Evolutionary conservation across 2,329 filamentous ascomycete genomes (phyloP).

Genomic region (Fusarium chuoi): DNA sequence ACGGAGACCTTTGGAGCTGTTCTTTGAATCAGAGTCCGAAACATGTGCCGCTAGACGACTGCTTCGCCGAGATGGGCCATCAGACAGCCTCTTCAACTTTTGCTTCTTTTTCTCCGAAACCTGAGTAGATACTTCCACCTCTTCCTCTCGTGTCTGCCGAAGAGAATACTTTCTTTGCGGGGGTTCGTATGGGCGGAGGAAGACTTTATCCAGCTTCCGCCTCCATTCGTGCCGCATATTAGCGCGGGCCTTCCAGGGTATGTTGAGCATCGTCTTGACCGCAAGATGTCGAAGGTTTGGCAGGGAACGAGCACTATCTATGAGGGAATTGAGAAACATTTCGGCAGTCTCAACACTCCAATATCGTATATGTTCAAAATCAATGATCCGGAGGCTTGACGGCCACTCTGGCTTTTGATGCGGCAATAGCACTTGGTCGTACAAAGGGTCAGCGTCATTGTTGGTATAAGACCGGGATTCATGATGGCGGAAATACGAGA

Average conservation of each 20-base stretch:
- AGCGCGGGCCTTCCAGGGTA: constrained; percentile 84
- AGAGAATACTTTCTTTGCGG: constrained; percentile 49
- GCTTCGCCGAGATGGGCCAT: constrained; percentile 51
- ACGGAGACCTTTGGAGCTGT: constrained; percentile 33
- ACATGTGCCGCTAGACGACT: constrained; percentile 48
- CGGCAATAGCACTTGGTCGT: constrained; percentile 72
- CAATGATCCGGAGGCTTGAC: constrained; percentile 72
- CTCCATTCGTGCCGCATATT: constrained; percentile 84
- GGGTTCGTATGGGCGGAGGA: constrained; percentile 61
- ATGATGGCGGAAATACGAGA: constrained; percentile 80
- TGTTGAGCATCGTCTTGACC: constrained; percentile 81
- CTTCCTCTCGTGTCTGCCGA: constrained; percentile 20
- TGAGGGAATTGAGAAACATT: constrained; percentile 81
- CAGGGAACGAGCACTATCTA: constrained; percentile 74
- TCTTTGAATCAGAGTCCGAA: constrained; percentile 40
- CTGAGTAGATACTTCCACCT: not conserved
- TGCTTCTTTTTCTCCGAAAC: constrained; percentile 29
- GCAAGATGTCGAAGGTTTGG: constrained; percentile 74
- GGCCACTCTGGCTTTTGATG: constrained; percentile 84
- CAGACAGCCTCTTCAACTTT: constrained; percentile 22
- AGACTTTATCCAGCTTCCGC: constrained; percentile 73
- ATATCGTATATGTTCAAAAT: constrained; percentile 80
- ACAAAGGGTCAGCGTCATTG: constrained; percentile 77
- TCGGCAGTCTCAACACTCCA: constrained; percentile 77
- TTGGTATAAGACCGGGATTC: constrained; percentile 62